Percentiles rank a stretch among this genome's conserved stretches.
Evolutionary conservation across 73 alveolate species (phyloP).

Genomic region (Paramecium sonneborni): DNA sequence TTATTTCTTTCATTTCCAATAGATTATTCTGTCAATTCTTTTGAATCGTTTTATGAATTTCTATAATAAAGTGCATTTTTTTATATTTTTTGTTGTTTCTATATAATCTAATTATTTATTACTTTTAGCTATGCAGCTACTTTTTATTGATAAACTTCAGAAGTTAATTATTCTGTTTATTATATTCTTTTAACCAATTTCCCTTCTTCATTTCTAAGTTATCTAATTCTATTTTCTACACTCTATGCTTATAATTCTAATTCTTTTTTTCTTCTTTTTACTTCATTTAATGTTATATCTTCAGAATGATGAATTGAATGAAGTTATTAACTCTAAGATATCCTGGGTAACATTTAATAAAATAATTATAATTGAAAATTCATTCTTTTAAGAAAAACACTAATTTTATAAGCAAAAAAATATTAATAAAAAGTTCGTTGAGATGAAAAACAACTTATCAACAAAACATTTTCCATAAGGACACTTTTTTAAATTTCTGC

Average conservation of each 20-base stretch:
- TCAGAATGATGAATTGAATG: neutral
- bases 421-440: neutral
- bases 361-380: neutral
- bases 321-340: neutral
- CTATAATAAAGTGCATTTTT: too few relatives aligned
- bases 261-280: neutral
- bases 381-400: neutral
- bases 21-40: neutral
- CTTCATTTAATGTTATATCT: neutral
- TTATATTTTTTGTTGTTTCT: neutral
- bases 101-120: neutral
- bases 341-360: neutral
- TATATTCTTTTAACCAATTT: neutral
- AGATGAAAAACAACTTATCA: neutral
- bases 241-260: neutral
- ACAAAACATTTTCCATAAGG: conserved; percentile 21
- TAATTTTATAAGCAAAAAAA: neutral
- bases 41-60: too few relatives aligned
- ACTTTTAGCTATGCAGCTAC: too few relatives aligned
- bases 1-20: neutral
- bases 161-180: too few relatives aligned
- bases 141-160: too few relatives aligned
- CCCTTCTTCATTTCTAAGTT: neutral
- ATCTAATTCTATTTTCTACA: neutral
- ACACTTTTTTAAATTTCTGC: neutral